Evolutionary conservation across 2,329 filamentous ascomycete genomes (phyloP).

Genomic region (Bipolaris zeicola): DNA sequence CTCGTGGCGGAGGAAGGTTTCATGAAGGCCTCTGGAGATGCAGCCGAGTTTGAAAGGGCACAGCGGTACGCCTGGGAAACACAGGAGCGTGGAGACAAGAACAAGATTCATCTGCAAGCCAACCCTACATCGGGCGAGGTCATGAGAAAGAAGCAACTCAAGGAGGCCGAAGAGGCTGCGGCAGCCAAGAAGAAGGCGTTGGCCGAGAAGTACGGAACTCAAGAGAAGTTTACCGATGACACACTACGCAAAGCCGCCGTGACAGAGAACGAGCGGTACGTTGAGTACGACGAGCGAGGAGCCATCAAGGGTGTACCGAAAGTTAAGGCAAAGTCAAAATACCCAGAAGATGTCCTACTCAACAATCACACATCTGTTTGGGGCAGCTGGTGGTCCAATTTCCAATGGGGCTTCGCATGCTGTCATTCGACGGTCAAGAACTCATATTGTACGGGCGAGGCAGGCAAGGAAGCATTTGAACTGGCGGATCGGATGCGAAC

Average conservation of each 20-base stretch:
- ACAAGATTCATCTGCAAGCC: conserved; percentile 87
- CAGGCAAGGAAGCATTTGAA: conserved; percentile 80
- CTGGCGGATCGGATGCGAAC: conserved; percentile 69
- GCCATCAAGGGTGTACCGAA: conserved; percentile 85
- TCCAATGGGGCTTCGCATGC: conserved; percentile 94
- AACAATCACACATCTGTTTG: conserved; percentile 94
- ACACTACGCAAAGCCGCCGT: conserved; percentile 70
- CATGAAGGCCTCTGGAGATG: conserved; percentile 85
- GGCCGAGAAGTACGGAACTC: conserved; percentile 80
- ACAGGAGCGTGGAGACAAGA: conserved; percentile 79
- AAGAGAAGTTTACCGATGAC: conserved; percentile 65
- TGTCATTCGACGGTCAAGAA: conserved; percentile 95
- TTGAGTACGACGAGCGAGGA: conserved; percentile 93
- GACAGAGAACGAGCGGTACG: conserved; percentile 80
- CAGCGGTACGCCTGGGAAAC: conserved; percentile 94
- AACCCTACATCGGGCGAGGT: conserved; percentile 94
- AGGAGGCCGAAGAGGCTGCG: conserved; percentile 73
- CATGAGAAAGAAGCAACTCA: conserved; percentile 76
- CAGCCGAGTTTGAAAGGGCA: conserved; percentile 87
- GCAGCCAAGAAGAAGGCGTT: conserved; percentile 72
- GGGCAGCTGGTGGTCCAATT: conserved; percentile 97
- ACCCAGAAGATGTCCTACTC: conserved; percentile 81
- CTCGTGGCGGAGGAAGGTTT: conserved; percentile 94
- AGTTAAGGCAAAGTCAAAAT: conserved; percentile 82
- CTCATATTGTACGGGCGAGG: conserved; percentile 94